Evolutionary conservation across 2,329 filamentous ascomycete species (phyloP).

Genomic region (Colletotrichum sp.): DNA sequence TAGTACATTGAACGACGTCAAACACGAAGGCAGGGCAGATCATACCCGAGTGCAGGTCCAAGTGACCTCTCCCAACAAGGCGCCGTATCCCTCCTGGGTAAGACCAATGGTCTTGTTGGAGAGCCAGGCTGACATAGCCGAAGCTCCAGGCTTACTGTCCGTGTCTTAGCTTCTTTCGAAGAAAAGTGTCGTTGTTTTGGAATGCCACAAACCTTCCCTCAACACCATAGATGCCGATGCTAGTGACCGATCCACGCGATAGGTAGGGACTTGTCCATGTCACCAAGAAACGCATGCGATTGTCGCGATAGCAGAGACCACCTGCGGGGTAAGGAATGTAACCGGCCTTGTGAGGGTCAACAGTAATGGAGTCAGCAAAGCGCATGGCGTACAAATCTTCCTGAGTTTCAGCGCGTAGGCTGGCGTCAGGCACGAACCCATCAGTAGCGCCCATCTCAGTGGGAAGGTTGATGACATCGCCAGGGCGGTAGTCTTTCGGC

Average conservation of each 20-base stretch:
- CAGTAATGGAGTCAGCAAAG: slow-evolving; percentile 48
- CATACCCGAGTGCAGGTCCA: slow-evolving; percentile 46
- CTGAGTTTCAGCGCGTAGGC: slow-evolving; percentile 38
- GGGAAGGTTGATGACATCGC: slow-evolving; percentile 29
- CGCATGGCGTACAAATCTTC: slow-evolving; percentile 43
- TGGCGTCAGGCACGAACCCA: slow-evolving; percentile 39
- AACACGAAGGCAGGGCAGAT: rapidly evolving
- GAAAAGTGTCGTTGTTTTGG: neutral
- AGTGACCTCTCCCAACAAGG: slow-evolving; percentile 45
- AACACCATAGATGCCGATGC: slow-evolving; percentile 48
- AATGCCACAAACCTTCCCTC: slow-evolving; percentile 41
- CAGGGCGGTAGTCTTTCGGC: slow-evolving; percentile 32
- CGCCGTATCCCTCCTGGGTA: slow-evolving; percentile 43
- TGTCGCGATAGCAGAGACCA: slow-evolving; percentile 48
- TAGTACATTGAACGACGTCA: no score
- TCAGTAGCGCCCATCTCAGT: slow-evolving; percentile 28
- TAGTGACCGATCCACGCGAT: slow-evolving; percentile 40
- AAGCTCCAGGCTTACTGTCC: slow-evolving; percentile 48
- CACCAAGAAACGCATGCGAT: slow-evolving; percentile 45
- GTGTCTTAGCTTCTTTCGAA: neutral
- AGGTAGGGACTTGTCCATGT: slow-evolving; percentile 47
- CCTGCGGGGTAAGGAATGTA: slow-evolving; percentile 53
- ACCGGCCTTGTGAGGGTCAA: slow-evolving; percentile 53
- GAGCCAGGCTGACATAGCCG: slow-evolving; percentile 49
- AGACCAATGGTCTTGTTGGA: slow-evolving; percentile 49